These are phyloP conservation scores for Moesziomyces sp. DNA, from an alignment of 1,284 basidiomycete genomes.

Conservation along the genomic window DNA sequence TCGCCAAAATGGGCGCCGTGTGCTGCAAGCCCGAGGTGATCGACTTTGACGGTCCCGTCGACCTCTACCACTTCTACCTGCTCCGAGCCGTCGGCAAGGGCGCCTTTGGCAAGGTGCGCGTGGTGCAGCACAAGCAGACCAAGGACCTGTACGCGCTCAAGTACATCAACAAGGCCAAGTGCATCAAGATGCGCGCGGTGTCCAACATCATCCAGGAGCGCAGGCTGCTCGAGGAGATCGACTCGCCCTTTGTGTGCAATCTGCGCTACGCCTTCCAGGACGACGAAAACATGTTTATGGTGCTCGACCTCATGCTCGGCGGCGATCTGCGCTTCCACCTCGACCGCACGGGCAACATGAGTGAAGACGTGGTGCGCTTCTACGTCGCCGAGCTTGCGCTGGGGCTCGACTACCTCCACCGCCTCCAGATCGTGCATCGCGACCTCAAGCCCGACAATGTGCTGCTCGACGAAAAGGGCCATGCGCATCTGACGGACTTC, in stretches of 20 bases:
- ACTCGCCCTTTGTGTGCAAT: conserved; percentile 93
- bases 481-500: conserved; percentile 97
- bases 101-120: conserved; percentile 98
- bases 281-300: conserved; percentile 97
- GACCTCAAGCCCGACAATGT: conserved; percentile 94
- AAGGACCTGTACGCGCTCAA: conserved; percentile 90
- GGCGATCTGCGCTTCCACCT: conserved; percentile 94
- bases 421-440: conserved; percentile 86
- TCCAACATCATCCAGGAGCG: conserved; percentile 90
- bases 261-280: conserved; percentile 97
- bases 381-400: conserved; percentile 89
- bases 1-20: conserved; percentile 75
- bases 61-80: conserved; percentile 95
- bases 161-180: conserved; percentile 97
- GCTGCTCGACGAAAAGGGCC: conserved; percentile 87
- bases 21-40: conserved; percentile 88
- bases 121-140: conserved; percentile 97
- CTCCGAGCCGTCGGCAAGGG: conserved; percentile 95
- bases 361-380: conserved; percentile 86
- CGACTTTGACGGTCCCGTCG: conserved; percentile 97
- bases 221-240: conserved; percentile 75
- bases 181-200: conserved; percentile 96
- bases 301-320: conserved; percentile 94
- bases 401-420: conserved; percentile 88
- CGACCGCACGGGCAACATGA: conserved; percentile 80